Base-by-base conservation (phyloP, 1,284 basidiomycete genomes). In the Vanrija humicola region DNA sequence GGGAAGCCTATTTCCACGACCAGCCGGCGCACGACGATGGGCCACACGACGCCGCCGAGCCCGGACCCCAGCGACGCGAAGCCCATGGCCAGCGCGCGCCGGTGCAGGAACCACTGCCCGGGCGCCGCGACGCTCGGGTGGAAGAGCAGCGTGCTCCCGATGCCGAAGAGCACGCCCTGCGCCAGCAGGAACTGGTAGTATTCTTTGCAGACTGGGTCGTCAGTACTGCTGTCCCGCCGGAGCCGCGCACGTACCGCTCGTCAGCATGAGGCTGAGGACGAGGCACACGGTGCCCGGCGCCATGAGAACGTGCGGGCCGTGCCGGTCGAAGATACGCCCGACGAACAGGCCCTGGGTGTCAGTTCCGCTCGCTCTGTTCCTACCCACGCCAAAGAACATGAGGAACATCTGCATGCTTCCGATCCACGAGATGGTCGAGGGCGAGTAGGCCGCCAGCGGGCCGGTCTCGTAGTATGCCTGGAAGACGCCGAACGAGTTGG, bases 391-490 rank as follows among this genome's bases (percentile, higher is more conserved):
- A n/a, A 56, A 48, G 69, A 67, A 79, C 71, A 64, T 81, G 75
- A 64, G 79, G 63, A 77, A 82, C 77, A 59, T 81, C 70, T 87
- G 85, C 43, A 86, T 74, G 0, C 85, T 86, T 0, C 86, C 86
- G 49, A 88, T 86, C 87, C 86, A 88, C n/a, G 86, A 81, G 38
- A 73, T 70, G n/a, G 55, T 53, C 23, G 66, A 65, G 1, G 66
- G 43, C 8, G 56, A 43, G 43, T 65, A 45, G 6, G 49, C 39
- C 0, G 56, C 43, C 25, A 69, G 66, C 2, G 55, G 50, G 10
- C 50, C 43, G 18, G 49, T 43, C 59, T 64, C 58, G 64, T 71
- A 64, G 60, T 70, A 69, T 3, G 34, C 50, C 53, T 68, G 59
- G 54, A 63, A 64, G 18, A 65, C 66, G 26, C 66, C 68, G 40